A percentile compares a stretch with the other conserved stretches of the same genome.
Conservation (phyloP, 345 rosid genomes). For the Crucihimalaya himalaica region DNA sequence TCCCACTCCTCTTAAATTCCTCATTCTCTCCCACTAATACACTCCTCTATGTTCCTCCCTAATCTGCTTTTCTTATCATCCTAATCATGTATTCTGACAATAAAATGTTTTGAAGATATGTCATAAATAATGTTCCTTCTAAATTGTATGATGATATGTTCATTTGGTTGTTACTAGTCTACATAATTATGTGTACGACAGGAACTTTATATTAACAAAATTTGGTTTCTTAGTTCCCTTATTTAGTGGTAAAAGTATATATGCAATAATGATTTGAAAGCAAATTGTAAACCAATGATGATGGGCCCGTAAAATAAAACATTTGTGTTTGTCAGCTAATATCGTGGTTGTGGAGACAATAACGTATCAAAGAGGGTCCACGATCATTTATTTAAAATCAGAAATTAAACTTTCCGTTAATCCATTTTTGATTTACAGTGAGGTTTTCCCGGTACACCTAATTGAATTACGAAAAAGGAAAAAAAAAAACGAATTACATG, state of each 20-base stretch:
- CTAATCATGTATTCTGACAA: not conserved
- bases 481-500: not conserved
- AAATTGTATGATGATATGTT: not conserved
- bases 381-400: conserved; percentile 10
- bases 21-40: conserved; percentile 32
- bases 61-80: not conserved
- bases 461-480: conserved; percentile 14
- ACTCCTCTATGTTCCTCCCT: conserved; percentile 24
- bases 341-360: conserved; percentile 31
- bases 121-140: not conserved
- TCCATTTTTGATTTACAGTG: conserved; percentile 11
- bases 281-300: conserved; percentile 33
- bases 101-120: not conserved
- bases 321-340: conserved; percentile 18
- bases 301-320: conserved; percentile 21
- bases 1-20: conserved; percentile 26
- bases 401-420: conserved; percentile 19
- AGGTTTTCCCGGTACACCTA: conserved; percentile 25
- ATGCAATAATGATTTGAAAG: conserved; percentile 14
- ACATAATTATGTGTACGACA: not conserved
- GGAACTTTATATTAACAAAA: not conserved
- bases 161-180: not conserved
- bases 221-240: not conserved
- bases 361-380: conserved; percentile 38
- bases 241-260: conserved; percentile 18